Evolutionary conservation across 495 filamentous ascomycete genomes (phyloP), one percentile per base, ranked within the genome.

Genomic region (Penicillium samsonianum): DNA sequence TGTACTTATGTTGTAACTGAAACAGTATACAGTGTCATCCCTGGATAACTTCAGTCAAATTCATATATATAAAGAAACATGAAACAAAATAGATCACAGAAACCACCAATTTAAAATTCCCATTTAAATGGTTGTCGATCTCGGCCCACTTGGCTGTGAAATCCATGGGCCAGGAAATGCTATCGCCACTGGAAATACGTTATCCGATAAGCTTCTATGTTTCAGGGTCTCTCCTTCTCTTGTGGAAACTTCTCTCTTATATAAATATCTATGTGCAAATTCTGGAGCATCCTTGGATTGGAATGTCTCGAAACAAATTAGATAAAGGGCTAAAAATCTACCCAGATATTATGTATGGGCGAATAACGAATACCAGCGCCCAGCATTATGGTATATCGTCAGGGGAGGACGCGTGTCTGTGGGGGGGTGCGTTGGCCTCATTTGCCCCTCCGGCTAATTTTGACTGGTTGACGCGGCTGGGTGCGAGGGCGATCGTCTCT

Each of bases 351-450:
- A 4, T 5, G 12, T 33, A 19, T 23, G 5, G 28, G 25, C 7
- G 12, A 50, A 26, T 22, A 22, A 22, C 3, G 5, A n/a, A 17
- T 38, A 41, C 46, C 20, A 17, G 26, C 33, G 25, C 33, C 47
- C 37, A 51, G 40, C 38, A 33, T 40, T 41, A 28, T 30, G 26
- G 44, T 30, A 33, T 25, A 31, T 14, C 31, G 35, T 42, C 5
- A 23, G 45, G 31, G n/a, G 17, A n/a, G 61, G 65, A 68, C 66
- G 65, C 66, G 66, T 64, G 66, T 68, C 60, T 23, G 63, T 68
- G 66, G 43, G 58, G 23, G 14, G 28, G n/a, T n/a, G 33, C 22
- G 35, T 40, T 57, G 61, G 51, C 51, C 59, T 56, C 54, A 35
- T 37, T 54, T 20, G 62, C 50, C 59, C 52, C 60, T 59, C 59